phyloP scores from a whole-genome alignment of 2,329 filamentous ascomycete genomes.

The Epichloe festucae region DNA sequence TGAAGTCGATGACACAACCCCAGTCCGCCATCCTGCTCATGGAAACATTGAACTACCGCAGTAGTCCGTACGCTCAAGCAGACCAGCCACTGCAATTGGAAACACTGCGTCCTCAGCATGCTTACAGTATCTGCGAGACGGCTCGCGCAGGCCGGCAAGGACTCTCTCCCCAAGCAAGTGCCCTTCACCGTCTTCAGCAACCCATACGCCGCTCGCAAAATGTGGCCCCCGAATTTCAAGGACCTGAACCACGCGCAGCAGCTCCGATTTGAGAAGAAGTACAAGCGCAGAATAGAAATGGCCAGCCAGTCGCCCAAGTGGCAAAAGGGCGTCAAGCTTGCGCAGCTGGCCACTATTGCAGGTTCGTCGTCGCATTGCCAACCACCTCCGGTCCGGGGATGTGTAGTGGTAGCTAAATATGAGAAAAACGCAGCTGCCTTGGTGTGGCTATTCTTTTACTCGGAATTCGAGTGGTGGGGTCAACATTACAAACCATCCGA shows the following conservation, averaged over 20 bases:
- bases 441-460: conserved; percentile 27
- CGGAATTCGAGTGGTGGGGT: conserved; percentile 32
- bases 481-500: conserved; percentile 28
- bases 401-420: background rate
- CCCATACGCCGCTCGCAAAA: conserved; percentile 53
- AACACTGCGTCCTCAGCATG: conserved; percentile 13
- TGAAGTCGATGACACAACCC: background rate
- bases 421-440: conserved; percentile 18
- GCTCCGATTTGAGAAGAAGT: conserved; percentile 67
- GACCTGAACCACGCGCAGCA: conserved; percentile 59
- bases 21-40: background rate
- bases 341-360: conserved; percentile 46
- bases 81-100: background rate
- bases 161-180: conserved; percentile 14
- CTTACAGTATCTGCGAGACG: conserved; percentile 22
- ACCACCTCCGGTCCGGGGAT: background rate
- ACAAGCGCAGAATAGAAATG: conserved; percentile 54
- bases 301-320: conserved; percentile 49
- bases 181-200: conserved; percentile 33
- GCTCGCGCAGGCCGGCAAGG: conserved; percentile 19
- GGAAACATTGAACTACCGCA: background rate
- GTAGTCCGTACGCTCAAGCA: background rate
- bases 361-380: conserved; percentile 36
- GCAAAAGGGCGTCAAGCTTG: conserved; percentile 48
- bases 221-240: conserved; percentile 67